Evolutionary conservation across 1,139 yeast species (phyloP).

Genomic region (Pichia cactophila): DNA sequence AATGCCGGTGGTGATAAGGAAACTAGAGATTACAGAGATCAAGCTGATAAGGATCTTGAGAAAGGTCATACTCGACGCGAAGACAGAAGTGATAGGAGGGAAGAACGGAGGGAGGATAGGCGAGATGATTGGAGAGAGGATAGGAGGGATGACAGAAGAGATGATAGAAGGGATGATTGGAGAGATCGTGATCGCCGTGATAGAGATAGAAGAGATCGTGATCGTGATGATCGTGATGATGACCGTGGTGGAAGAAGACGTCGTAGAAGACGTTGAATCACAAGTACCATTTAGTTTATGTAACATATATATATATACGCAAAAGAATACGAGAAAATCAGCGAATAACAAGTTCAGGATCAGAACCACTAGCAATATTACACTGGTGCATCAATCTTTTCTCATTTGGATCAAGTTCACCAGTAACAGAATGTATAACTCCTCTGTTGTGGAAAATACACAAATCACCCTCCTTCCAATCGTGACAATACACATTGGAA

Average conservation of each 20-base stretch:
- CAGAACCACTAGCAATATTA: constrained; percentile 75
- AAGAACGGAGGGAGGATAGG: constrained; percentile 8
- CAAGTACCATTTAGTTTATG: background rate
- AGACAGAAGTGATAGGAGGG: constrained; percentile 2
- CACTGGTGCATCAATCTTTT: constrained; percentile 87
- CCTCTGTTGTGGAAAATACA: constrained; percentile 83
- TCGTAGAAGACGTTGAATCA: constrained; percentile 10
- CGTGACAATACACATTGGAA: constrained; percentile 64
- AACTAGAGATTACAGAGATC: constrained; percentile 22
- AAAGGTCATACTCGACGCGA: constrained; percentile 13
- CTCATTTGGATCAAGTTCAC: constrained; percentile 72
- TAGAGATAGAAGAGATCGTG: constrained; percentile 16
- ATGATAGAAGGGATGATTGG: constrained; percentile 11
- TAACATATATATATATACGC: background rate
- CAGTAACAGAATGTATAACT: constrained; percentile 85
- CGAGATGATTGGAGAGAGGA: constrained; percentile 14
- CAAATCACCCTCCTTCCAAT: constrained; percentile 76
- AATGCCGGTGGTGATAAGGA: constrained; percentile 33
- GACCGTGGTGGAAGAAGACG: constrained; percentile 8
- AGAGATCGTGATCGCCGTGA: background rate
- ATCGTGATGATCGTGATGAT: constrained; percentile 11
- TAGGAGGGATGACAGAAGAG: constrained; percentile 5
- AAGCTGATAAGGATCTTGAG: constrained; percentile 25
- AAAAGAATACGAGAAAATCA: no score
- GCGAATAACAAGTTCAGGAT: constrained; percentile 36